These are phyloP conservation scores for Marchantia paleacea DNA, from an alignment of 225 moss, liverwort and hornwort species.

Conservation along the genomic window DNA sequence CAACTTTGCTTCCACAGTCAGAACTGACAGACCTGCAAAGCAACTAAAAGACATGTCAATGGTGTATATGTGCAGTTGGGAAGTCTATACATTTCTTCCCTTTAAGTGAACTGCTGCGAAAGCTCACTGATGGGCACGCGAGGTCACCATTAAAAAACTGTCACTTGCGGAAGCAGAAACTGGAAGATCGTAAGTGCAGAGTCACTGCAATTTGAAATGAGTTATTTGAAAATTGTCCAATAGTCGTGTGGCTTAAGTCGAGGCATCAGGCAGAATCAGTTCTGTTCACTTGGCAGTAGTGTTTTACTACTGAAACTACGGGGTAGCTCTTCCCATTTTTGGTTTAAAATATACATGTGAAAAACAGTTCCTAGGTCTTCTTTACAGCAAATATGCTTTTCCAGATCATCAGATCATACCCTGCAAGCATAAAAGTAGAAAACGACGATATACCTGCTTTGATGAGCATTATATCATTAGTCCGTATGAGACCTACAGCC, in stretches of 20 bases:
- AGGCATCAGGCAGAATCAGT: neutral
- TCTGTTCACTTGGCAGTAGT: no score
- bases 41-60: neutral
- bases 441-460: slow-evolving; percentile 62
- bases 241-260: neutral
- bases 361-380: no score
- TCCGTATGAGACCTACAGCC: slow-evolving; percentile 67
- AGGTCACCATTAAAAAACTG: neutral
- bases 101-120: neutral
- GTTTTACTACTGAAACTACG: no score
- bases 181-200: neutral
- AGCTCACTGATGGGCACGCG: neutral
- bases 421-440: neutral
- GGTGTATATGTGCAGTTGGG: neutral
- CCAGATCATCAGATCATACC: neutral
- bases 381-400: neutral
- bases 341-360: no score
- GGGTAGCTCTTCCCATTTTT: no score
- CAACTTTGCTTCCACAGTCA: slow-evolving; percentile 70
- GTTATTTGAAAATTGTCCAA: neutral
- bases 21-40: slow-evolving; percentile 68
- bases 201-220: neutral
- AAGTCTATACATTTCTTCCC: neutral
- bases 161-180: neutral
- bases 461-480: slow-evolving; percentile 63